phyloP scores from a whole-genome alignment of 352 stramenopile species.

The Phytopythium aichiense region DNA sequence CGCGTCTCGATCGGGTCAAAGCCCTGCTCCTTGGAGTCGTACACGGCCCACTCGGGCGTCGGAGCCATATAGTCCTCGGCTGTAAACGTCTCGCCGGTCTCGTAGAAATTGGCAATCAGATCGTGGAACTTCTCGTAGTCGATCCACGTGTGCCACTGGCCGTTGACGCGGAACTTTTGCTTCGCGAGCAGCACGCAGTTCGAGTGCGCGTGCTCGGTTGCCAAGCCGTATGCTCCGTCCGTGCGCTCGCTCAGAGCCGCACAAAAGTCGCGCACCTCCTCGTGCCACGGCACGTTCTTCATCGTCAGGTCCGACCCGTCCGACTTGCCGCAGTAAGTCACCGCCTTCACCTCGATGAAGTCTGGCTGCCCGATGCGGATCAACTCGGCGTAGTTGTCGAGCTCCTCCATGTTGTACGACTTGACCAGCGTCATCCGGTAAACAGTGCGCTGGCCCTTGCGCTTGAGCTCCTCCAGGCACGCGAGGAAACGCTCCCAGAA shows the following conservation, averaged over 20 bases:
- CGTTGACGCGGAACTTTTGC: constrained; percentile 84
- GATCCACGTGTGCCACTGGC: constrained; percentile 98
- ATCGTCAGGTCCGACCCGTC: constrained; percentile 98
- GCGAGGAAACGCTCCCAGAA: constrained; percentile 95
- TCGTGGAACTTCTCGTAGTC: constrained; percentile 97
- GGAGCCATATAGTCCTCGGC: constrained; percentile 94
- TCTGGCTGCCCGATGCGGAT: constrained; percentile 89
- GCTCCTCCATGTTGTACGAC: constrained; percentile 96
- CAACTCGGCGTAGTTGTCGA: constrained; percentile 94
- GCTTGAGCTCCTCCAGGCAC: constrained; percentile 90
- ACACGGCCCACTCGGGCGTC: constrained; percentile 95
- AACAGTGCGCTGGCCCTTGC: constrained; percentile 95
- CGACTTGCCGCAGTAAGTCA: constrained; percentile 98
- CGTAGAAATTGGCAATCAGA: constrained; percentile 78
- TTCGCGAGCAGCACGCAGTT: constrained; percentile 95
- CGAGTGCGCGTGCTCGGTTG: constrained; percentile 95
- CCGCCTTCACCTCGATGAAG: constrained; percentile 96
- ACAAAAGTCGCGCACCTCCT: constrained; percentile 94
- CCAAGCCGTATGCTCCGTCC: constrained; percentile 90
- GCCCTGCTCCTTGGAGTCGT: constrained; percentile 93
- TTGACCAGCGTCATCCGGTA: constrained; percentile 98
- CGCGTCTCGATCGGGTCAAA: constrained; percentile 96
- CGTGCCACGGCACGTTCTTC: constrained; percentile 97
- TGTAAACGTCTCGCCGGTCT: constrained; percentile 83
- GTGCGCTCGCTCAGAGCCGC: constrained; percentile 72